Percentiles rank a stretch among this genome's conserved stretches.
phyloP scores from a whole-genome alignment of 352 stramenopile species.

The Pythium angustatum region DNA sequence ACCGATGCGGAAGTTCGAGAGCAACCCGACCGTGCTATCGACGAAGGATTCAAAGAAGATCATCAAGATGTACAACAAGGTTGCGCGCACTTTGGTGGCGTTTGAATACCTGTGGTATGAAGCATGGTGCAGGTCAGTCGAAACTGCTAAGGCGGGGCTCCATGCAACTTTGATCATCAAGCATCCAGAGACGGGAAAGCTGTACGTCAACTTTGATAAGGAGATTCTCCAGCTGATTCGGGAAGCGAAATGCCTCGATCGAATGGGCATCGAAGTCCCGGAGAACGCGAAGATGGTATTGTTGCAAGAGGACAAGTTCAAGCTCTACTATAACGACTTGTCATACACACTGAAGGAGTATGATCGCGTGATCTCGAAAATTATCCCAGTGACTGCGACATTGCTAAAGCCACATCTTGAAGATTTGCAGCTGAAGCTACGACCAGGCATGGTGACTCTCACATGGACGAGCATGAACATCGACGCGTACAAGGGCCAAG shows the following conservation, averaged over 20 bases:
- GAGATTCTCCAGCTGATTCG: constrained; percentile 88
- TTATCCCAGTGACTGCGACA: constrained; percentile 63
- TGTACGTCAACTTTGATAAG: constrained; percentile 91
- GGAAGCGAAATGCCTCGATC: constrained; percentile 79
- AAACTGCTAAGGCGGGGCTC: constrained; percentile 71
- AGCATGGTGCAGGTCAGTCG: constrained; percentile 81
- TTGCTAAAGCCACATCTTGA: constrained; percentile 72
- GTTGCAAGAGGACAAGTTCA: constrained; percentile 88
- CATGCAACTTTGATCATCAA: constrained; percentile 85
- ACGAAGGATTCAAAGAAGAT: constrained; percentile 91
- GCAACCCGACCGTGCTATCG: constrained; percentile 77
- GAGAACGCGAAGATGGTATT: constrained; percentile 85
- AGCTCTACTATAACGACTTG: constrained; percentile 83
- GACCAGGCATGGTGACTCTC: constrained; percentile 78
- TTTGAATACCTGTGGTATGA: constrained; percentile 92
- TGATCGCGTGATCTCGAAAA: constrained; percentile 70
- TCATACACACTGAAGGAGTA: constrained; percentile 82
- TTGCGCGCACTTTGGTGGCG: constrained; percentile 85
- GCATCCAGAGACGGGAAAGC: constrained; percentile 65
- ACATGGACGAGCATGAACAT: constrained; percentile 93
- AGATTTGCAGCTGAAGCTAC: constrained; percentile 73
- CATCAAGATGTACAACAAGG: constrained; percentile 91
- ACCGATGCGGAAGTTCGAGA: constrained; percentile 88
- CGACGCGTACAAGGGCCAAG: constrained; percentile 73
- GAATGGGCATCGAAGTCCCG: constrained; percentile 83